phyloP scores from a whole-genome alignment of 345 rosid species.

The Salix viminalis region DNA sequence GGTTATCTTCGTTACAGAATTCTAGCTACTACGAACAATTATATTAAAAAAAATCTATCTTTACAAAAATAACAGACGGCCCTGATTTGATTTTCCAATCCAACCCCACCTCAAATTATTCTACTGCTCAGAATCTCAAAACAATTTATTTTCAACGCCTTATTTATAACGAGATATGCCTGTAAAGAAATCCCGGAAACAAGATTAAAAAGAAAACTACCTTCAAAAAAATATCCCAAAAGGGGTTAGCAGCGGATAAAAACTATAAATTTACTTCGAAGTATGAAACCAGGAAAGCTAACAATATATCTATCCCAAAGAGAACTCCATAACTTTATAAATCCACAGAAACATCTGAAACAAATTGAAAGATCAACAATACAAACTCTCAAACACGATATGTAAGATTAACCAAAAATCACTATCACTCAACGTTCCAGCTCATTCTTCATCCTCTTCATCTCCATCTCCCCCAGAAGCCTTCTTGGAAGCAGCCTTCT shows the following conservation, averaged over 20 bases:
- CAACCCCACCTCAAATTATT: too few relatives aligned
- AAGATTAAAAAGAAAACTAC: too few relatives aligned
- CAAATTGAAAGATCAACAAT: background rate
- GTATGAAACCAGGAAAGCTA: background rate
- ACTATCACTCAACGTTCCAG: background rate
- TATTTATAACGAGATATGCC: too few relatives aligned
- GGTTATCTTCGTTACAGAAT: too few relatives aligned
- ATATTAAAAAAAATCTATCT: too few relatives aligned
- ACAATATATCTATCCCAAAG: background rate
- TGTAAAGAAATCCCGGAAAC: too few relatives aligned
- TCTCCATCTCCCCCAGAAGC: conserved; percentile 14
- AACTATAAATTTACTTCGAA: background rate
- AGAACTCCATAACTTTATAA: background rate
- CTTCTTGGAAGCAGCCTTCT: conserved; percentile 15
- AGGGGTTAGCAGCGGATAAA: background rate
- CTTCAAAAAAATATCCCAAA: too few relatives aligned
- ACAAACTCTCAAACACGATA: background rate
- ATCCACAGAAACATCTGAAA: background rate
- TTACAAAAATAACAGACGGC: too few relatives aligned
- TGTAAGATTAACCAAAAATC: background rate
- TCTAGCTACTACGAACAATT: too few relatives aligned
- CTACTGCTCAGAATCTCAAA: too few relatives aligned
- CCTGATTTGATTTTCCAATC: too few relatives aligned
- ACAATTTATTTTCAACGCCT: too few relatives aligned
- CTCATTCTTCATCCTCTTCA: conserved; percentile 10